phyloP scores from a whole-genome alignment of 1,284 basidiomycete genomes.

The Cystobasidium slooffiae region DNA sequence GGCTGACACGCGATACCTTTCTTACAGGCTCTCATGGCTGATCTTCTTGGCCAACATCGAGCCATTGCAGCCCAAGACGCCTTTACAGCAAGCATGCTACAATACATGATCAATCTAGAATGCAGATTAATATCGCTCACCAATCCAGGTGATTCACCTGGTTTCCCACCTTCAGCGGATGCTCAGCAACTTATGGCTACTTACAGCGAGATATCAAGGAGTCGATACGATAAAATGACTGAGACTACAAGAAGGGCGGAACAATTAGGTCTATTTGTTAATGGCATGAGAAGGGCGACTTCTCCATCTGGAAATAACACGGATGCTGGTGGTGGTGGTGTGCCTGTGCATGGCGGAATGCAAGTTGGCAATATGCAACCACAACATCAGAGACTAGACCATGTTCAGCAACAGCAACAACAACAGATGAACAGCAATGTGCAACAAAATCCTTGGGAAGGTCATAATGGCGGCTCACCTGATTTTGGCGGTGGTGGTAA shows the following conservation, averaged over 20 bases:
- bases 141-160: slow-evolving; percentile 35
- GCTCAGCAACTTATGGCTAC: slow-evolving; percentile 65
- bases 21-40: slow-evolving; percentile 38
- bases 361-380: neutral
- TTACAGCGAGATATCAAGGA: slow-evolving; percentile 66
- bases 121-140: slow-evolving; percentile 56
- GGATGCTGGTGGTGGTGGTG: too few species aligned
- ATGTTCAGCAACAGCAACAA: too few species aligned
- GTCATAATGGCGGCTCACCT: neutral
- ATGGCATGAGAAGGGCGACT: slow-evolving; percentile 46
- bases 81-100: slow-evolving; percentile 78
- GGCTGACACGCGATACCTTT: neutral
- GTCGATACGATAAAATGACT: slow-evolving; percentile 71
- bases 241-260: slow-evolving; percentile 68
- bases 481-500: neutral
- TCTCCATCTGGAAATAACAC: slow-evolving; percentile 26
- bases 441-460: slow-evolving; percentile 9
- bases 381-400: too few species aligned
- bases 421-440: neutral
- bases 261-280: slow-evolving; percentile 46
- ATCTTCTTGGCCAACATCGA: slow-evolving; percentile 39
- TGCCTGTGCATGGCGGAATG: too few species aligned
- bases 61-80: slow-evolving; percentile 79
- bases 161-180: slow-evolving; percentile 61
- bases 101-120: slow-evolving; percentile 76